Evolutionary conservation across 352 stramenopile genomes (phyloP), one percentile per base, ranked within the genome.

Genomic region (Pythium chondricola): DNA sequence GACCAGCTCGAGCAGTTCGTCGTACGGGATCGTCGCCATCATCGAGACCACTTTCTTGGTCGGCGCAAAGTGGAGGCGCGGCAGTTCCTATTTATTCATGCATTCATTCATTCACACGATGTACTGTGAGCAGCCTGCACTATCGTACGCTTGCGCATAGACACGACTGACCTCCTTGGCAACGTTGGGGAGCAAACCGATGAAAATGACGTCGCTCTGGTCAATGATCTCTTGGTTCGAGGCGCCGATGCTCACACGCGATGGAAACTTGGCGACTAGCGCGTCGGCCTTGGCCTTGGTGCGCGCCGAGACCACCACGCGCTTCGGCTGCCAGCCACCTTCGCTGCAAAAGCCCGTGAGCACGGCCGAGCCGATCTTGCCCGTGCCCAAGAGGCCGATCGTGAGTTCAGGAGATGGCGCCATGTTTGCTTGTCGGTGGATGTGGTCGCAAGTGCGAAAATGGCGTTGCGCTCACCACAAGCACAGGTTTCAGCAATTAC

Each of bases 1-100:
- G 10, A 91, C 72, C 18, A 91, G 76, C 44, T 70, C 29, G 38
- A 91, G 52, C 41, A 93, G 65, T 49, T 93, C 79, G 11, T 91
- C 74, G 68, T 85, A 93, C 25, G 79, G 83, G 60, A 93, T 90
- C 27, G 83, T 93, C 38, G 83, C 83, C 83, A 93, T 93, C 83
- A 91, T 93, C 47, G 79, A 91, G 35, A 93, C 66, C 29, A 93
- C 74, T 24, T 41, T 63, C 62, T 89, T 84, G 51, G 63, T 61
- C 7, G 75, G 43, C 17, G 65, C 58, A 37, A 93, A 91, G 24
- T 57, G 69, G 37, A 93, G 66, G 61, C 74, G 79, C 29, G 77
- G 83, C 35, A 91, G 64, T 54, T 87, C 75, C 50, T 84, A 58
- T 13, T 22, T n/a, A n/a, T n/a, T n/a, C n/a, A n/a, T n/a, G n/a